These are phyloP conservation scores for Fusarium poae DNA, from an alignment of 2,329 filamentous ascomycete species.

Conservation along the genomic window DNA sequence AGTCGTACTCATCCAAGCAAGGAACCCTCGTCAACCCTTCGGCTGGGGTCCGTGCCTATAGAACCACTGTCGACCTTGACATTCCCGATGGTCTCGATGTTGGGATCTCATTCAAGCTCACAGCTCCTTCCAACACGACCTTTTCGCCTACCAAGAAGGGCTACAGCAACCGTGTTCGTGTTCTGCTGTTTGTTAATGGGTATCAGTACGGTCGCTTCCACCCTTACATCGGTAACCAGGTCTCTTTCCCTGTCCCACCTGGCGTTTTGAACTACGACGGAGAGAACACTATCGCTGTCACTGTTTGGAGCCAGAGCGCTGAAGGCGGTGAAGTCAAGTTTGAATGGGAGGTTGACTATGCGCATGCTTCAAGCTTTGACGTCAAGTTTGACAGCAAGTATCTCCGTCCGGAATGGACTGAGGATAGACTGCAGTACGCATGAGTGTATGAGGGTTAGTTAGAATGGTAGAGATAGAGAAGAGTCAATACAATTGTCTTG, in stretches of 20 bases:
- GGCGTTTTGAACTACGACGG: slow-evolving; percentile 70
- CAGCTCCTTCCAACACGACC: slow-evolving; percentile 57
- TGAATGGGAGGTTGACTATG: slow-evolving; percentile 66
- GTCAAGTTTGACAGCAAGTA: slow-evolving; percentile 62
- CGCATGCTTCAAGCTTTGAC: slow-evolving; percentile 65
- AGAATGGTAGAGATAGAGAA: neutral
- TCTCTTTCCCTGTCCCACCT: slow-evolving; percentile 70
- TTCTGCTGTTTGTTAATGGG: slow-evolving; percentile 72
- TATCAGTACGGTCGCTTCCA: slow-evolving; percentile 73
- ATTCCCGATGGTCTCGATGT: slow-evolving; percentile 67
- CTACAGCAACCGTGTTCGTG: slow-evolving; percentile 58
- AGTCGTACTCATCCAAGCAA: slow-evolving; percentile 42
- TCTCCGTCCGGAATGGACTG: slow-evolving; percentile 65
- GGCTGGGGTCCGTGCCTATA: slow-evolving; percentile 68
- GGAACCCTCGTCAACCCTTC: slow-evolving; percentile 59
- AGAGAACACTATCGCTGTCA: slow-evolving; percentile 68
- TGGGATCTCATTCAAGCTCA: slow-evolving; percentile 67
- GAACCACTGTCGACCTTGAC: slow-evolving; percentile 63
- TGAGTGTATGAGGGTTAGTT: neutral
- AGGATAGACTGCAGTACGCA: slow-evolving; percentile 55
- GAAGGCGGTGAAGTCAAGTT: slow-evolving; percentile 64
- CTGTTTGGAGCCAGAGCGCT: slow-evolving; percentile 70
- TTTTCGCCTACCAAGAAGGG: slow-evolving; percentile 51
- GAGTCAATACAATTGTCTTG: neutral
- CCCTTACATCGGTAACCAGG: slow-evolving; percentile 71